Conservation (phyloP, 1,139 yeast species). For the Saccharomycopsis crataegensis region DNA sequence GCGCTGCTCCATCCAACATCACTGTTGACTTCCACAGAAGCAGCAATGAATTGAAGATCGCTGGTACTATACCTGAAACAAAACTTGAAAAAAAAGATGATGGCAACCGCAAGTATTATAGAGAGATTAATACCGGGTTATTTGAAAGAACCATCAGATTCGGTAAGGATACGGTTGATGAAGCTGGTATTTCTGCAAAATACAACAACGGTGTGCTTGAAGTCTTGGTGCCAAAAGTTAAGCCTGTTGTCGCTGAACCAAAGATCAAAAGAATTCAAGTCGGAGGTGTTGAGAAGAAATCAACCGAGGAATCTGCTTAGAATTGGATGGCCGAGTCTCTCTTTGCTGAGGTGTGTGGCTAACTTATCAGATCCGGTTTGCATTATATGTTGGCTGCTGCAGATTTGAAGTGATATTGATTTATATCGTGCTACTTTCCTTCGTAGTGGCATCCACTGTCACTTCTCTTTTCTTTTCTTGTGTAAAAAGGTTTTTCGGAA, state of each 20-base stretch:
- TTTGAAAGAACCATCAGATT: constrained; percentile 33
- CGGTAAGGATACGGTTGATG: constrained; percentile 32
- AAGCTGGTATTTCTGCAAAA: constrained; percentile 34
- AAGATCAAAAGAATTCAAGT: constrained; percentile 1
- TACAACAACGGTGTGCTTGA: constrained; percentile 35
- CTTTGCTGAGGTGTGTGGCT: too few species aligned
- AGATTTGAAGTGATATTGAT: too few species aligned
- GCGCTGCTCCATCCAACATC: constrained; percentile 31
- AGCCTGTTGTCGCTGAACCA: constrained; percentile 23
- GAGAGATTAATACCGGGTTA: constrained; percentile 33
- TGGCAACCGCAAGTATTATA: constrained; percentile 25
- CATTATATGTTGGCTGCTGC: too few species aligned
- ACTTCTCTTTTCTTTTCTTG: too few species aligned
- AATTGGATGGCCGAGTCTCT: too few species aligned
- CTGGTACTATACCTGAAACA: constrained; percentile 28
- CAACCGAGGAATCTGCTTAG: too few species aligned
- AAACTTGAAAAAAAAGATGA: constrained; percentile 24
- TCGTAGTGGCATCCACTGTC: too few species aligned
- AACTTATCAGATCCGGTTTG: too few species aligned
- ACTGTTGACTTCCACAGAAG: constrained; percentile 34
- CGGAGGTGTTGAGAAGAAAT: not conserved
- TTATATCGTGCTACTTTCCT: too few species aligned
- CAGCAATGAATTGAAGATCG: constrained; percentile 31
- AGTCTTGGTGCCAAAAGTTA: constrained; percentile 32
- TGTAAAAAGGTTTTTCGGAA: too few species aligned